Evolutionary conservation across 495 filamentous ascomycete genomes (phyloP).

Genomic region (Penicillium longicatenatum): DNA sequence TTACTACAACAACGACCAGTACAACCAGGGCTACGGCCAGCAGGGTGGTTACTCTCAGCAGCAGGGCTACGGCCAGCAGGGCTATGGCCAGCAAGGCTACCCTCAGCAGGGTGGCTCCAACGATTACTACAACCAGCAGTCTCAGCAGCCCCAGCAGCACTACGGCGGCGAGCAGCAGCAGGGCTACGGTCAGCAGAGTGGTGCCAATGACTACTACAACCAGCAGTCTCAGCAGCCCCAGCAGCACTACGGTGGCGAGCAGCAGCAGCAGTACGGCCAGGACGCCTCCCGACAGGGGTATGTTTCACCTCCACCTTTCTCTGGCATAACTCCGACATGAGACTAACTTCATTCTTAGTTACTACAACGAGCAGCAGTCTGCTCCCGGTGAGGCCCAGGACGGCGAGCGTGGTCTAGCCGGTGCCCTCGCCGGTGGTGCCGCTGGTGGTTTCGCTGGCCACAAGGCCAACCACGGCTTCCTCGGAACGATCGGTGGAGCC

Average conservation of each 20-base stretch:
- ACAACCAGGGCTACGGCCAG: constrained; percentile 38
- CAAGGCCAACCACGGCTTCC: constrained; percentile 53
- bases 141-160: constrained; percentile 14
- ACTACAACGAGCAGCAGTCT: constrained; percentile 30
- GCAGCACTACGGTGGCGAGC: constrained; percentile 24
- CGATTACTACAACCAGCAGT: constrained; percentile 29
- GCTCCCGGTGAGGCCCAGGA: constrained; percentile 45
- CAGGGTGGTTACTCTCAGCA: constrained; percentile 33
- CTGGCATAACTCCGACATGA: background rate
- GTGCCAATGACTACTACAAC: constrained; percentile 18
- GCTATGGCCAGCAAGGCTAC: constrained; percentile 33
- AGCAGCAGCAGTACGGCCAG: constrained; percentile 29
- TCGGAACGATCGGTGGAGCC: constrained; percentile 53
- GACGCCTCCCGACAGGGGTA: constrained; percentile 32
- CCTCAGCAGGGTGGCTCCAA: background rate
- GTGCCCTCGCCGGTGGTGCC: constrained; percentile 48
- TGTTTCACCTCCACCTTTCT: constrained; percentile 11
- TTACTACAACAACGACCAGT: constrained; percentile 35
- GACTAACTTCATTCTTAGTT: constrained; percentile 16
- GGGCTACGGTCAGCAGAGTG: constrained; percentile 28
- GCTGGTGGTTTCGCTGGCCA: constrained; percentile 50
- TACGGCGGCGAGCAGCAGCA: constrained; percentile 25
- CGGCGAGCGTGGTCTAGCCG: constrained; percentile 50
- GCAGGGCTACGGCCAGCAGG: constrained; percentile 36
- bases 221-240: constrained; percentile 24